Base-by-base conservation (phyloP, 1,139 yeast species). In the Pichia sp. region DNA sequence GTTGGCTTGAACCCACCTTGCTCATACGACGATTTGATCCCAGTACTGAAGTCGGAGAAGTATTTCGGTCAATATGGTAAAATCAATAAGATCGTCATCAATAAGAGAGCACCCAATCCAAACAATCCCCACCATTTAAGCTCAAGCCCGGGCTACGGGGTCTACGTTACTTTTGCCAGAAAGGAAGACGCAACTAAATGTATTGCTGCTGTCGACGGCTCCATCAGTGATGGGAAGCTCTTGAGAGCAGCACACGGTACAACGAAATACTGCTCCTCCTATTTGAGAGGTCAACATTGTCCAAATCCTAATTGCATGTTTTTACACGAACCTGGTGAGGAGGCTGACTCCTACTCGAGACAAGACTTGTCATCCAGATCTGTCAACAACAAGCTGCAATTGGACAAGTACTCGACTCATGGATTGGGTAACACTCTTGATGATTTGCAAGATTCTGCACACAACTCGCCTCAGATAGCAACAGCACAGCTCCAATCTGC, bases 291-390 rank as follows among this genome's bases (percentile, higher is more conserved):
- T 44, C 96, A 90, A 69, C 85, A 95, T 24, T 95, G 99, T 73
- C 99, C 97, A 58, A 95, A 95, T 71, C 99, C 99, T 58, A 91
- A 91, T 69, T 95, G 99, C 78, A 95, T 95, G 99, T 95, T 93
- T 68, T 78, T 95, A 65, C 99, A 95, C 70, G 99, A 95, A 71
- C 99, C 99, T 3, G 99, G 99, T 58, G 99, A 95, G 74, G 99
- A 95, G 70, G 98, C 98, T 1, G 99, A 95, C 66, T 86, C 96
- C 7, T 93, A 89, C 71, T 89, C 97, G 38, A 84, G 97, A 71
- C 95, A 92, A 69, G 97, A 92, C 68, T 78, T 91, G 67, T 85
- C 92, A 14, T 87, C 95, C 16, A 87, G 88, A 67, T 92, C 87
- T 66, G 84, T 84, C 62, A 77, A 81, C 60, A 81, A 80, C 68